These are phyloP conservation scores for Dactylorhiza incarnata DNA, from an alignment of 106 monocot genomes.

Conservation along the genomic window DNA sequence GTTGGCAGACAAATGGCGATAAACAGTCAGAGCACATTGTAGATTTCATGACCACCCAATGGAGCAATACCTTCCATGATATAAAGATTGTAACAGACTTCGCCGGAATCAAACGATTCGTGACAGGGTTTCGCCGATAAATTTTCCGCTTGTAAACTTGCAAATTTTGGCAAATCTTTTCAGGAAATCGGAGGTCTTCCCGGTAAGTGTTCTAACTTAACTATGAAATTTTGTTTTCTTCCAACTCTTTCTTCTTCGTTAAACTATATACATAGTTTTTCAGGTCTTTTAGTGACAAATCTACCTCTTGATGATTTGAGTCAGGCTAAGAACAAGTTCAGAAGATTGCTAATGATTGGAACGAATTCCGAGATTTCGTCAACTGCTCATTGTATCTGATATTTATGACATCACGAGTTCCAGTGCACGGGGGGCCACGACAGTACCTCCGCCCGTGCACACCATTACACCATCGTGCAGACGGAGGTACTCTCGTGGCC, in stretches of 20 bases:
- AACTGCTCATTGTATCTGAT: too few relatives aligned
- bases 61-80: constrained; percentile 27
- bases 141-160: neutral
- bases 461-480: too few relatives aligned
- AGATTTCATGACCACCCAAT: constrained; percentile 28
- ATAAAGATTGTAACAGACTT: constrained; percentile 39
- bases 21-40: constrained; percentile 47
- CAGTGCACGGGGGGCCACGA: too few relatives aligned
- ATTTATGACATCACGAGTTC: too few relatives aligned
- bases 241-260: neutral
- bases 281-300: neutral
- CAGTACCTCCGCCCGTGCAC: too few relatives aligned
- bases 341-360: neutral
- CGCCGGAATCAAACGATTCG: constrained; percentile 54
- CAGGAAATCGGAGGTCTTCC: neutral
- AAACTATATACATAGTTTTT: neutral
- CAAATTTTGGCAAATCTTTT: neutral
- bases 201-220: neutral
- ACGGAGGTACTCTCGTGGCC: too few relatives aligned
- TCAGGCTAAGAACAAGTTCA: neutral
- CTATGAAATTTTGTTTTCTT: neutral
- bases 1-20: constrained; percentile 63
- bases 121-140: constrained; percentile 47
- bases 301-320: neutral
- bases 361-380: too few relatives aligned